These are phyloP conservation scores for Daucus carota DNA, from an alignment of 129 eudicot species.

Conservation along the genomic window DNA sequence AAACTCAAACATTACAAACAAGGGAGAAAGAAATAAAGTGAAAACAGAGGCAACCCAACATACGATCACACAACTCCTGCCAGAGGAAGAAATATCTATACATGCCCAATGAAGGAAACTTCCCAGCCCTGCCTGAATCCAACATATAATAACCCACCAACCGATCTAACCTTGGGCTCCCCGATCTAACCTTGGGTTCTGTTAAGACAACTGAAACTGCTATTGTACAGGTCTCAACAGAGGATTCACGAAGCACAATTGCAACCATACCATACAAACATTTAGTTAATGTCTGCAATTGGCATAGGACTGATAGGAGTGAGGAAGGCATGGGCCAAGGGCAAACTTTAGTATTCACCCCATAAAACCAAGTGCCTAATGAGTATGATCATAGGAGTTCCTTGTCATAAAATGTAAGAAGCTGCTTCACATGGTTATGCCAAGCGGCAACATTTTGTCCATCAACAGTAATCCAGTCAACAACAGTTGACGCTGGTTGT, in stretches of 20 bases:
- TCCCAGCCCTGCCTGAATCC: background rate
- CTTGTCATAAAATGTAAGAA: constrained; percentile 68
- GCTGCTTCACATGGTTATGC: constrained; percentile 93
- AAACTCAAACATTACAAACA: background rate
- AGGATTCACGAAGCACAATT: background rate
- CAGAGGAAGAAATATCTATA: background rate
- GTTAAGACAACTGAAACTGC: background rate
- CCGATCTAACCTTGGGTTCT: background rate
- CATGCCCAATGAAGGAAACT: background rate
- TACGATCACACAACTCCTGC: background rate
- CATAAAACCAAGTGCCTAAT: background rate
- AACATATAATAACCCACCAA: background rate
- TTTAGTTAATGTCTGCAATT: background rate
- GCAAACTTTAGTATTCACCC: background rate
- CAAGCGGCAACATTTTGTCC: constrained; percentile 82
- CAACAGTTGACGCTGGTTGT: constrained; percentile 96
- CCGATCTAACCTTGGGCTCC: background rate
- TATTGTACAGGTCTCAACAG: background rate
- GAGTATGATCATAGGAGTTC: constrained; percentile 30
- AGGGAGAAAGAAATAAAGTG: background rate
- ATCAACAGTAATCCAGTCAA: constrained; percentile 91
- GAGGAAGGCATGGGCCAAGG: background rate
- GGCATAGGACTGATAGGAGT: background rate
- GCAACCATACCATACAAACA: background rate
- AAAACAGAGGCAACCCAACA: background rate